Evolutionary conservation across 2,329 filamentous ascomycete genomes (phyloP).

Genomic region (Botrytis tulipae): DNA sequence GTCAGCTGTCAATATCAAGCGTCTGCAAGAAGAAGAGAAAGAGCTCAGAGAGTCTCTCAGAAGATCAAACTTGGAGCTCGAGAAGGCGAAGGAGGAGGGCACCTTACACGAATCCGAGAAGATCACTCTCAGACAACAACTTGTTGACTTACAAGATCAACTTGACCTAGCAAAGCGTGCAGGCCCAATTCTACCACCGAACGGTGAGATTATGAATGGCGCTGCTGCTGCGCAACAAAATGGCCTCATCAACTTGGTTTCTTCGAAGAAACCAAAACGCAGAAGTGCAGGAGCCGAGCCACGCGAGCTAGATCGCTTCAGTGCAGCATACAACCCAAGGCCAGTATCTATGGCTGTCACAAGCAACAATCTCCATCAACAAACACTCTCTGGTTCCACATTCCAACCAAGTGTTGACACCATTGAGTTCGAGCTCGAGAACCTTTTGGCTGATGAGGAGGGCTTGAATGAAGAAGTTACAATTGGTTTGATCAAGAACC

Average conservation of each 20-base stretch:
- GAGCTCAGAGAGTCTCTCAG: constrained; percentile 80
- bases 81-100: constrained; percentile 72
- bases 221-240: constrained; percentile 54
- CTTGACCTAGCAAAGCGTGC: constrained; percentile 78
- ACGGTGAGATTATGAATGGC: constrained; percentile 68
- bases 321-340: constrained; percentile 86
- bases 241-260: constrained; percentile 93
- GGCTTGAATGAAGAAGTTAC: constrained; percentile 96
- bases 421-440: constrained; percentile 92
- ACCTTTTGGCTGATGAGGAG: constrained; percentile 90
- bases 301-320: constrained; percentile 85
- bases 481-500: constrained; percentile 90
- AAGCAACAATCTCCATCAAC: constrained; percentile 60
- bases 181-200: constrained; percentile 60
- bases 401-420: constrained; percentile 83
- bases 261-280: constrained; percentile 95
- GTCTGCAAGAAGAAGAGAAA: constrained; percentile 92
- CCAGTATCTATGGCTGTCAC: constrained; percentile 94
- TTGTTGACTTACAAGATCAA: constrained; percentile 87
- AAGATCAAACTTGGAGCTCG: constrained; percentile 75
- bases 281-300: constrained; percentile 86
- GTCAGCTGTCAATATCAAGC: constrained; percentile 84
- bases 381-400: constrained; percentile 70
- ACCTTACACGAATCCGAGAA: constrained; percentile 82
- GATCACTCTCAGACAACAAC: constrained; percentile 77